These are phyloP conservation scores for Sporothrix pallida DNA, from an alignment of 2,329 filamentous ascomycete genomes.

Conservation along the genomic window DNA sequence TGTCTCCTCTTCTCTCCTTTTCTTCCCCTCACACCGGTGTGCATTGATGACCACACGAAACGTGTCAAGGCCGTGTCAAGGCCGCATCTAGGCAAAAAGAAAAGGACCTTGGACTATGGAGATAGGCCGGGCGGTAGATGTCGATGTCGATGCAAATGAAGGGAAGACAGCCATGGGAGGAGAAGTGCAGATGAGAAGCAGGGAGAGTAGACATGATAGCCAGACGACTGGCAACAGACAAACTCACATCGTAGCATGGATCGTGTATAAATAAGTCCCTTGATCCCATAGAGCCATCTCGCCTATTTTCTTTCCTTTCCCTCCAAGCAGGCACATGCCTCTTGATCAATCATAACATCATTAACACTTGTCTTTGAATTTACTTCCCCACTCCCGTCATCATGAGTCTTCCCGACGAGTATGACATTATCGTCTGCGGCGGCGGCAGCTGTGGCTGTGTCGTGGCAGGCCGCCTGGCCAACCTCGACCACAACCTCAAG, in stretches of 20 bases:
- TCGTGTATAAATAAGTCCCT: conserved; percentile 21
- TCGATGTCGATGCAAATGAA: neutral
- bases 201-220: neutral
- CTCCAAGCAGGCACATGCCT: neutral
- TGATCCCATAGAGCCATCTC: neutral
- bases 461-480: conserved; percentile 68
- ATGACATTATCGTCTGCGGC: conserved; percentile 80
- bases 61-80: neutral
- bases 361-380: neutral
- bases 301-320: neutral
- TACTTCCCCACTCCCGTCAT: neutral
- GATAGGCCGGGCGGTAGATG: conserved; percentile 1
- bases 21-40: neutral
- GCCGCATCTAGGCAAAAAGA: neutral
- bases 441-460: conserved; percentile 71
- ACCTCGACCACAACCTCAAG: conserved; percentile 74
- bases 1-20: neutral
- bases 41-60: conserved; percentile 11
- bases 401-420: conserved; percentile 68
- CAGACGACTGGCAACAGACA: neutral
- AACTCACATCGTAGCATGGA: neutral
- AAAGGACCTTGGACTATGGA: neutral
- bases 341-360: neutral
- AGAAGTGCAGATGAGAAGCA: neutral
- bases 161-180: neutral